Evolutionary conservation across 2,329 filamentous ascomycete species (phyloP), one percentile per base, ranked within the genome.

Genomic region (Fusarium tanahbumbuense): DNA sequence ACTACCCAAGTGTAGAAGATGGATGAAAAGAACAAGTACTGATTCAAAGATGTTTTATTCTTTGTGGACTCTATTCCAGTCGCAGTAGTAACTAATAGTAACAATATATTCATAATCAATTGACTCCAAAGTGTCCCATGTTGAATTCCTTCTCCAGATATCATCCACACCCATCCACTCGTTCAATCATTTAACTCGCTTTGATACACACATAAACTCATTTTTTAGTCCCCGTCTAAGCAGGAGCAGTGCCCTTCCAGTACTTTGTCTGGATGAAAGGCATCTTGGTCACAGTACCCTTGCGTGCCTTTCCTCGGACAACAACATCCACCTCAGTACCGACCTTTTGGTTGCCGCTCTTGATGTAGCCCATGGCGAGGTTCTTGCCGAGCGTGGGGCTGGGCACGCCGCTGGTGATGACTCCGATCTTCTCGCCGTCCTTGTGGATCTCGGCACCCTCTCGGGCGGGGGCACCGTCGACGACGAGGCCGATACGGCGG

Each of bases 291-390:
- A 97, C 92, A 6, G 87, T 87, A 2, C 91, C 94, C 81, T 89
- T 90, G 74, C 93, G 88, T 77, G 87, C 84, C 82, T 90, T 92
- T 22, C 93, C 94, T 56, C 94, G 85, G 4, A 97, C 91, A 41
- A 93, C 79, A 6, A 97, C 90, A 20, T 90, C 87, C 9, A 97
- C 83, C 82, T 95, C 91, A 2, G 93, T 97, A 13, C 93, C 94
- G 32, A 88, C 85, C 86, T 97, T 97, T 80, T 97, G 93, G 78
- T 91, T 82, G 0, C 93, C 93, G 68, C 92, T 89, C 81, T 89
- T 89, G 77, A 98, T 85, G 78, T 97, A 97, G 0, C 91, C 96
- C 96, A 99, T 99, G 60, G 95, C 94, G 68, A 99, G 95, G 80
- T 98, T 98, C 84, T 92, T 92, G 70, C 91, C 90, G 49, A 98